Conservation (phyloP, 2,329 filamentous ascomycete species). For the Macrophomina phaseolina region DNA sequence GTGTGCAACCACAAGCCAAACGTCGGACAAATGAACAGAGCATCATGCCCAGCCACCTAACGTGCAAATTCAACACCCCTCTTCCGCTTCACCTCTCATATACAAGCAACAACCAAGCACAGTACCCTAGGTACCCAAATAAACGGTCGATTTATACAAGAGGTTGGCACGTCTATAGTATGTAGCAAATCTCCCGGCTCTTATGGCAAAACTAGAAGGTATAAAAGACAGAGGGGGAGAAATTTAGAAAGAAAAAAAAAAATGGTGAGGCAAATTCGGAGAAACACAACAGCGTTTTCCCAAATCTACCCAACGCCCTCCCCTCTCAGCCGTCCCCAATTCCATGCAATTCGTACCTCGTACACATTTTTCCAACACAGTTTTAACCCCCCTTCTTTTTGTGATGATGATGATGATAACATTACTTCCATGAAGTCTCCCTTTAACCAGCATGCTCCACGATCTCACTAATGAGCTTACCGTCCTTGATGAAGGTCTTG, state of each 20-base stretch:
- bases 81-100: no score
- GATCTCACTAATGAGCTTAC: slow-evolving; percentile 86
- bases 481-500: slow-evolving; percentile 77
- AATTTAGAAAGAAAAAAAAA: neutral
- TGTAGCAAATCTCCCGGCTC: slow-evolving; percentile 6
- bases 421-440: neutral
- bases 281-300: neutral
- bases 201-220: neutral
- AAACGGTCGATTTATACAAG: slow-evolving; percentile 17
- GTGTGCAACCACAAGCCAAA: neutral
- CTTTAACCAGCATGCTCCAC: slow-evolving; percentile 84
- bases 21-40: neutral
- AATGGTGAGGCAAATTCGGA: neutral
- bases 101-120: neutral
- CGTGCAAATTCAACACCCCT: neutral
- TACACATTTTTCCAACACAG: neutral
- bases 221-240: neutral
- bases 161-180: slow-evolving; percentile 8
- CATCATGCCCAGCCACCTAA: neutral
- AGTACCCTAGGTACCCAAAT: neutral
- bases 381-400: neutral
- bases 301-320: slow-evolving; percentile 20
- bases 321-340: no score
- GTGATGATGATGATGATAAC: neutral
- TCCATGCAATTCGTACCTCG: slow-evolving; percentile 15